phyloP scores from a whole-genome alignment of 305 asterid species.

The Fraxinus greggii region DNA sequence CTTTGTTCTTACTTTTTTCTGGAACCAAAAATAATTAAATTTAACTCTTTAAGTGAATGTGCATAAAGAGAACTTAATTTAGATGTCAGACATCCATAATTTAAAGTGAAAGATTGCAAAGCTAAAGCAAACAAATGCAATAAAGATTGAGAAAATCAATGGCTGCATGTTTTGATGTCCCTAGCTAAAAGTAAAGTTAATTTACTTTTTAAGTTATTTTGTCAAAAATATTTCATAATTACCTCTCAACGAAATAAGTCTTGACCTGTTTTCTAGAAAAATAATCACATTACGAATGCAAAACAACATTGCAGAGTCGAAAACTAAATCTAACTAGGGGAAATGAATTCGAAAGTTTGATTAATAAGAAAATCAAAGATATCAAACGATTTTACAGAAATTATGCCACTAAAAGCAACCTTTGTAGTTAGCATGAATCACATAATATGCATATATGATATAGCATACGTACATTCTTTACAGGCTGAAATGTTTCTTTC shows the following conservation, averaged over 20 bases:
- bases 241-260: neutral
- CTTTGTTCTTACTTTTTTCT: constrained; percentile 37
- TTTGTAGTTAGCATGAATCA: neutral
- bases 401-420: neutral
- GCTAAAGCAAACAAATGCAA: neutral
- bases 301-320: neutral
- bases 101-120: constrained; percentile 19
- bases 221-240: neutral
- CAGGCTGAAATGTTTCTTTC: neutral
- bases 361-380: neutral
- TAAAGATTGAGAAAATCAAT: neutral
- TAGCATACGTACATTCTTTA: neutral
- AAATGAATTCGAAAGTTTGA: neutral
- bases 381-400: neutral
- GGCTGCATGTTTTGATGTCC: neutral
- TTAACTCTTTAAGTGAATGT: neutral
- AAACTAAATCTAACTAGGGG: too few species aligned
- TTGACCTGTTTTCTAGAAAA: neutral
- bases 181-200: neutral
- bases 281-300: neutral
- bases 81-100: constrained; percentile 47
- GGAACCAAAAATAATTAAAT: constrained; percentile 19
- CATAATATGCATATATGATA: neutral
- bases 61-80: constrained; percentile 29
- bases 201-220: neutral